These are phyloP conservation scores for Mycena haematopus DNA, from an alignment of 768 basidiomycete species.

Conservation along the genomic window DNA sequence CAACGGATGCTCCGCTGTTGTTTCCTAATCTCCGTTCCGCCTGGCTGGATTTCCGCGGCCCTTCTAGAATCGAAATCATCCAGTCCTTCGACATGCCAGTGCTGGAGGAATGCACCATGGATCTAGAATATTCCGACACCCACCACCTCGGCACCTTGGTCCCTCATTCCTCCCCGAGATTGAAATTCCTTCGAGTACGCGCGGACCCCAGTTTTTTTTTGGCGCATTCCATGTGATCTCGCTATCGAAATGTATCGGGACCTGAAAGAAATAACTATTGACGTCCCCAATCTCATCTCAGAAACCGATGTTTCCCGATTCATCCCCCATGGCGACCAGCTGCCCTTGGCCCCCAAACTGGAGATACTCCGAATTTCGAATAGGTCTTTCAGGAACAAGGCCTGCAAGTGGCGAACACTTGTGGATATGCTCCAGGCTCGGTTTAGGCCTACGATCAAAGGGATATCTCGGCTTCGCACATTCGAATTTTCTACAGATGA, in stretches of 20 bases:
- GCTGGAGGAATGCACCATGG: conserved; percentile 8
- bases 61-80: not conserved
- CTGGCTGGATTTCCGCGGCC: not conserved
- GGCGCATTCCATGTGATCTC: not conserved
- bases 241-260: conserved; percentile 7
- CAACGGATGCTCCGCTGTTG: not conserved
- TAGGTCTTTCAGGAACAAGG: not conserved
- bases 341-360: conserved; percentile 12
- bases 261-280: conserved; percentile 12
- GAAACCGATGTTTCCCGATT: not conserved
- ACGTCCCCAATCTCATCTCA: not conserved
- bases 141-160: not conserved
- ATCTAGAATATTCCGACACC: not conserved
- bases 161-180: not conserved
- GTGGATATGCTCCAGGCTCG: conserved; percentile 5
- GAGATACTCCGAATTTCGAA: conserved; percentile 28
- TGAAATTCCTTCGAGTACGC: conserved; percentile 10
- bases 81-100: conserved; percentile 13
- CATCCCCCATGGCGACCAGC: not conserved
- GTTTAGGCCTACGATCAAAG: conserved; percentile 1
- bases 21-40: conserved; percentile 9
- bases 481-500: conserved; percentile 11
- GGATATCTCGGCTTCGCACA: not conserved
- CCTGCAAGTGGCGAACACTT: conserved; percentile 15
- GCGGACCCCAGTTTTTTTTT: not conserved